Conservation (phyloP, 768 basidiomycete genomes). For the Agaricus subrufescens region DNA sequence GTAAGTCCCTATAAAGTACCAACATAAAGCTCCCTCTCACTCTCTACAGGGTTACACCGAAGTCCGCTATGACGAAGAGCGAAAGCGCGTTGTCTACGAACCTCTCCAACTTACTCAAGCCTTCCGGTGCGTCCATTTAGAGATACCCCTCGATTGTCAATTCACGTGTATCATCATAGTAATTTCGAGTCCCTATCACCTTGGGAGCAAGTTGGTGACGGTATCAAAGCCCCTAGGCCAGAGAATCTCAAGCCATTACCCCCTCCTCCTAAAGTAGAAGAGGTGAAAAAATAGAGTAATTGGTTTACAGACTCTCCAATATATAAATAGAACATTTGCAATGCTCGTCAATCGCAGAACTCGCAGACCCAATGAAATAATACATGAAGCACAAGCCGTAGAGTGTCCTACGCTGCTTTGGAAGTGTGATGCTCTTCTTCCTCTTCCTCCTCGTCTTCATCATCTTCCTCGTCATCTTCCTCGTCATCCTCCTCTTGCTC, state of each 20-base stretch:
- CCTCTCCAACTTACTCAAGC: slow-evolving; percentile 97
- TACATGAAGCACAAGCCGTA: background rate
- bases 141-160: background rate
- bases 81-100: slow-evolving; percentile 96
- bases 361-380: background rate
- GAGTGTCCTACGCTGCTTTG: background rate
- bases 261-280: slow-evolving; percentile 71
- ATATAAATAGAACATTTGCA: background rate
- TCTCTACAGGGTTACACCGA: slow-evolving; percentile 88
- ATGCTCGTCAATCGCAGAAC: background rate
- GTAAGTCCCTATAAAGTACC: slow-evolving; percentile 37
- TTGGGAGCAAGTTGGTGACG: slow-evolving; percentile 91
- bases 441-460: slow-evolving; percentile 3
- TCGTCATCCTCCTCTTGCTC: slow-evolving; percentile 20
- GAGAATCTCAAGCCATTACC: slow-evolving; percentile 74
- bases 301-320: slow-evolving; percentile 6
- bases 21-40: slow-evolving; percentile 2
- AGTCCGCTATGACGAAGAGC: slow-evolving; percentile 95
- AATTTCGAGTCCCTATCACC: slow-evolving; percentile 93
- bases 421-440: background rate
- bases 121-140: slow-evolving; percentile 64
- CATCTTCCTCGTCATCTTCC: slow-evolving; percentile 2
- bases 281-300: slow-evolving; percentile 54
- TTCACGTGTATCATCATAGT: slow-evolving; percentile 33
- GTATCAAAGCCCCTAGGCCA: slow-evolving; percentile 47